These are phyloP conservation scores for Botryotinia globosa DNA, from an alignment of 2,329 filamentous ascomycete species.

Conservation along the genomic window DNA sequence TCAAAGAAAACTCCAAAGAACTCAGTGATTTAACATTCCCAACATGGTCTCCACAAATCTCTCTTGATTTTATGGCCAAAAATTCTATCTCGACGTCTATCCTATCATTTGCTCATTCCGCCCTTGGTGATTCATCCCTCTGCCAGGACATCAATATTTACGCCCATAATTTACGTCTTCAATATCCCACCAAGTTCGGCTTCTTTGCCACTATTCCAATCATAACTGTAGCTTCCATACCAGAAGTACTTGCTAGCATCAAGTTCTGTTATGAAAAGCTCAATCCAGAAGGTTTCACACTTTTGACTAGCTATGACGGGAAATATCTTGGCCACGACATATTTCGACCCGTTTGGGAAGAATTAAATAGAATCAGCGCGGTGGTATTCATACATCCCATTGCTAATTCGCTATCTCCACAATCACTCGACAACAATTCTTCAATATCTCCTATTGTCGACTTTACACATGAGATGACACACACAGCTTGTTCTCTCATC, in stretches of 20 bases:
- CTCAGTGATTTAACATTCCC: background rate
- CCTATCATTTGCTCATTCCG: slow-evolving; percentile 7
- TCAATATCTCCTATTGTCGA: slow-evolving; percentile 43
- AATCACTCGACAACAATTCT: background rate
- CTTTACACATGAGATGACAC: slow-evolving; percentile 47
- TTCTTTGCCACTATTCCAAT: slow-evolving; percentile 13
- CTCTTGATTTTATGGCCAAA: slow-evolving; percentile 3
- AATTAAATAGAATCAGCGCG: slow-evolving; percentile 4
- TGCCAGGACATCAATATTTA: slow-evolving; percentile 7
- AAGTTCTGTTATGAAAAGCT: slow-evolving; percentile 2
- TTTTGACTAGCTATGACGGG: slow-evolving; percentile 8
- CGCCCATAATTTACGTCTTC: background rate
- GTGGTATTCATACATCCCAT: slow-evolving; percentile 8
- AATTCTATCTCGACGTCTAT: slow-evolving; percentile 13
- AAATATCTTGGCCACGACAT: slow-evolving; percentile 7
- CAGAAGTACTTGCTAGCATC: background rate
- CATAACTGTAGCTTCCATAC: background rate
- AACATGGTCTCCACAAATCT: slow-evolving; percentile 2
- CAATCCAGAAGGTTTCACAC: slow-evolving; percentile 1
- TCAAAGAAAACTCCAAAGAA: background rate
- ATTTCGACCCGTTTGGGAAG: slow-evolving; percentile 8
- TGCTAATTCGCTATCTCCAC: background rate
- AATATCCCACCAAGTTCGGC: slow-evolving; percentile 7
- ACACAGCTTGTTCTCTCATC: slow-evolving; percentile 45
- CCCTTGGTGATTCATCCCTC: background rate